Evolutionary conservation across 2,329 filamentous ascomycete species (phyloP).

Genomic region (Pezicula carpinea): DNA sequence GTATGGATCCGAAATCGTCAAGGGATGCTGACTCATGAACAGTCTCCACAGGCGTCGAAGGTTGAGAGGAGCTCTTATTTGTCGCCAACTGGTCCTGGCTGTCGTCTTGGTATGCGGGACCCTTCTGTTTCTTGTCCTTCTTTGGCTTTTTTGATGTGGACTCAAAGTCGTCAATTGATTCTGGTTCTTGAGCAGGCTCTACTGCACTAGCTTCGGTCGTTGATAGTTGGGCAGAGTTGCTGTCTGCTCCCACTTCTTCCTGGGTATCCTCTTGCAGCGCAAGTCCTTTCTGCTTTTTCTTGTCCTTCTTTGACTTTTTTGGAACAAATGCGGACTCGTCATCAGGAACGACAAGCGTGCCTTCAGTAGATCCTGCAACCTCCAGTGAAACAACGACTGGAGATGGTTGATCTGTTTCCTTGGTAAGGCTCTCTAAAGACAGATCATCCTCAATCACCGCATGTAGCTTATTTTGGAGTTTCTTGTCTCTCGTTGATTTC

Average conservation of each 20-base stretch:
- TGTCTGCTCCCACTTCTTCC: background rate
- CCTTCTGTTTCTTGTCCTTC: slow-evolving; percentile 19
- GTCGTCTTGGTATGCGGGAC: background rate
- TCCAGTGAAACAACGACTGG: background rate
- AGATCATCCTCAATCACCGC: slow-evolving; percentile 7
- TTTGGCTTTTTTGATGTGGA: slow-evolving; percentile 17
- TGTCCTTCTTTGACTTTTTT: slow-evolving; percentile 33
- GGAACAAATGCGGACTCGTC: slow-evolving; percentile 22
- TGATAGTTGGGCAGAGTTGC: slow-evolving; percentile 14
- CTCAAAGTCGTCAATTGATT: slow-evolving; percentile 1
- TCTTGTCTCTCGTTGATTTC: slow-evolving; percentile 30
- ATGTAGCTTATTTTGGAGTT: slow-evolving; percentile 9
- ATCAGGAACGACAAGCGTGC: no score
- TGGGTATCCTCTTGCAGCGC: background rate
- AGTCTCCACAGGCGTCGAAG: slow-evolving; percentile 20
- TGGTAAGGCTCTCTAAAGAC: slow-evolving; percentile 2
- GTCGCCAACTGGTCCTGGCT: slow-evolving; percentile 2
- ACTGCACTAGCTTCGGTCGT: background rate
- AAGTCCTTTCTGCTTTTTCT: slow-evolving; percentile 20
- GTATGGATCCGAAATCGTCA: slow-evolving; percentile 22
- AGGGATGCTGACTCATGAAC: background rate
- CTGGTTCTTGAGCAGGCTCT: background rate
- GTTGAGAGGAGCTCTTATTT: slow-evolving; percentile 22
- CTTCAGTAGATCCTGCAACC: no score
- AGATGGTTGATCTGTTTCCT: slow-evolving; percentile 1